A percentile compares a stretch with the other conserved stretches of the same genome.
Conservation (phyloP, 208 protist species). For the Jaenimonas drosophilae region DNA sequence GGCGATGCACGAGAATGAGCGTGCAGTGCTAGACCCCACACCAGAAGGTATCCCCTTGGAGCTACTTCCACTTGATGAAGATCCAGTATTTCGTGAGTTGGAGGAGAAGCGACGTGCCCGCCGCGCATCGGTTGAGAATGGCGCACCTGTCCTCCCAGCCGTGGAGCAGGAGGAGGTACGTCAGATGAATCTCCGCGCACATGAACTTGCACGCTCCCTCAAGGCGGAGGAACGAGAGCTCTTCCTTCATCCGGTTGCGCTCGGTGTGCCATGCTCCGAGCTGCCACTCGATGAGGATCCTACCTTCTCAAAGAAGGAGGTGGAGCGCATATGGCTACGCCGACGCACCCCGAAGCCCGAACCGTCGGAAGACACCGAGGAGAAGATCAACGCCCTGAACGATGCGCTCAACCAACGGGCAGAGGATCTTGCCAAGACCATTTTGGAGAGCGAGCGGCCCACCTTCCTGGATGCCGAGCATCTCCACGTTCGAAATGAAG, state of each 20-base stretch:
- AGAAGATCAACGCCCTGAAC: conserved; percentile 26
- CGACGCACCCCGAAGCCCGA: conserved; percentile 5
- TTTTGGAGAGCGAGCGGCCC: conserved; percentile 20
- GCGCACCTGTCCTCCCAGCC: conserved; percentile 2
- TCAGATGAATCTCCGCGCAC: conserved; percentile 23
- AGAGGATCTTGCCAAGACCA: conserved; percentile 23
- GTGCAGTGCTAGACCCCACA: conserved; percentile 25
- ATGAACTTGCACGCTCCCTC: conserved; percentile 30
- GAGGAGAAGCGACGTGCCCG: conserved; percentile 42
- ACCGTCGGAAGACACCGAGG: conserved; percentile 13
- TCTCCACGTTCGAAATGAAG: conserved; percentile 22
- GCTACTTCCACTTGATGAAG: conserved; percentile 37
- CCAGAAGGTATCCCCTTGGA: conserved; percentile 18
- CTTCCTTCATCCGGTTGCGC: conserved; percentile 40
- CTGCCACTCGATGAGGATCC: conserved; percentile 46
- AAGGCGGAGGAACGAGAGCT: conserved; percentile 38
- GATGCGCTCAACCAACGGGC: conserved; percentile 28
- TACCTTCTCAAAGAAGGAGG: conserved; percentile 37
- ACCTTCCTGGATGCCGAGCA: conserved; percentile 27
- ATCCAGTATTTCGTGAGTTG: conserved; percentile 21
- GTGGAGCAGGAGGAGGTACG: conserved; percentile 4
- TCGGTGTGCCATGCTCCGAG: conserved; percentile 27
- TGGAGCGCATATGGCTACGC: conserved; percentile 30
- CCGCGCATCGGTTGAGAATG: conserved; percentile 6
- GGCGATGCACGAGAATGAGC: conserved; percentile 18